These are phyloP conservation scores for Camellia lanceoleosa DNA, from an alignment of 148 eudicot genomes.

Conservation along the genomic window DNA sequence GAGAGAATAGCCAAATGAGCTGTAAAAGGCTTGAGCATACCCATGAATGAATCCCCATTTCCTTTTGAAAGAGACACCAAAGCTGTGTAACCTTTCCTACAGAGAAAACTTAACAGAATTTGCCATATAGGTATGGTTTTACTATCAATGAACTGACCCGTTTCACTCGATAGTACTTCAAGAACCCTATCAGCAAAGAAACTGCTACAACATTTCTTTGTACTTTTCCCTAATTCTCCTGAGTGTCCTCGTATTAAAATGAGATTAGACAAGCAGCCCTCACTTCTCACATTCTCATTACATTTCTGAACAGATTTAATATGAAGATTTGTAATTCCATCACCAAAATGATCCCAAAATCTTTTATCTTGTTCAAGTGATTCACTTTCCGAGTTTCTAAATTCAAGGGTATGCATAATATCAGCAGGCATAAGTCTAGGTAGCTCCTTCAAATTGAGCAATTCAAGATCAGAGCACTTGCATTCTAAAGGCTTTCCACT, in stretches of 20 bases:
- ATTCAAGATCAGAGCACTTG: constrained; percentile 75
- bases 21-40: constrained; percentile 69
- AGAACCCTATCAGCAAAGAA: constrained; percentile 66
- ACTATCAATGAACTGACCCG: constrained; percentile 22
- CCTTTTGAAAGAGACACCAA: constrained; percentile 45
- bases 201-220: constrained; percentile 25
- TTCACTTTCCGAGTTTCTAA: constrained; percentile 25
- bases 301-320: constrained; percentile 44
- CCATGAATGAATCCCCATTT: constrained; percentile 44
- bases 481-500: constrained; percentile 71
- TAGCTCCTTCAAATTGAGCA: constrained; percentile 37
- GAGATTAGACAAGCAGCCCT: constrained; percentile 24
- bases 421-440: constrained; percentile 21
- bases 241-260: constrained; percentile 44
- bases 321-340: constrained; percentile 38
- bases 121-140: constrained; percentile 67
- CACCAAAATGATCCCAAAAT: constrained; percentile 32
- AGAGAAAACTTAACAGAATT: constrained; percentile 67
- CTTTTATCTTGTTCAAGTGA: constrained; percentile 19
- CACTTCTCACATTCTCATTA: constrained; percentile 17
- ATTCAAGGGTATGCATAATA: constrained; percentile 21
- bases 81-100: constrained; percentile 57
- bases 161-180: constrained; percentile 49
- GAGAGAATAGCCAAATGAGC: constrained; percentile 57
- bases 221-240: constrained; percentile 34